Evolutionary conservation across 306 rosid species (phyloP), one percentile per base, ranked within the genome.

Genomic region (Fagus crenata): DNA sequence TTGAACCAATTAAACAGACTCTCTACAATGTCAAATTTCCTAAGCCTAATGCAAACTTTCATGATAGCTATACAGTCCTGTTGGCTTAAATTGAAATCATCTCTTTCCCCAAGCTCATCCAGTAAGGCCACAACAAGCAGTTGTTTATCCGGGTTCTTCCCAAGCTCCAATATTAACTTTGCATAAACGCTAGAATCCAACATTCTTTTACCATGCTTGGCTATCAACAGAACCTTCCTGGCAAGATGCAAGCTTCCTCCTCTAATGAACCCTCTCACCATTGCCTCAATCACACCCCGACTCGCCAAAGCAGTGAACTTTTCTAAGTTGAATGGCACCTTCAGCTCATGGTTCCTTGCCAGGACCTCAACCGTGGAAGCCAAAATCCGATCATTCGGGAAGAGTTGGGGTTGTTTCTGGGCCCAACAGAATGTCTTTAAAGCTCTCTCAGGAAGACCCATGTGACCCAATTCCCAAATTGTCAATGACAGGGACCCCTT

Each of bases 401-500:
- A 94, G 67, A 94, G 94, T 18, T 84, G 87, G 65, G 90, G 87
- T 75, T 94, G 96, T 53, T 84, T 83, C 71, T 90, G 89, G 2
- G 88, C 96, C 98, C 98, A 94, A 76, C 82, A 78, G 79, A 94
- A 90, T 6, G 96, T 89, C 74, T 94, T 94, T 55, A 89, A 67
- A 75, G 98, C 96, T 85, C 95, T 84, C 78, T 83, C 85, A 32
- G 94, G 89, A 71, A 43, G 74, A 72, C 94, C 92, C 94, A 92
- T 82, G 59, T 88, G 96, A 67, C 98, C 97, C 78, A 94, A 77
- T 74, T 89, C 98, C 80, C 83, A 84, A 64, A 94, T 88, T 36
- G 98, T 92, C 90, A 94, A 76, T 15, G 97, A 94, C 12, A 94
- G 75, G 4, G 97, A 91, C 54, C 94, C 92, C 85, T 92, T 94